These are phyloP conservation scores for Nymphaea colorata DNA, from an alignment of 164 flowering plant genomes.

Conservation along the genomic window DNA sequence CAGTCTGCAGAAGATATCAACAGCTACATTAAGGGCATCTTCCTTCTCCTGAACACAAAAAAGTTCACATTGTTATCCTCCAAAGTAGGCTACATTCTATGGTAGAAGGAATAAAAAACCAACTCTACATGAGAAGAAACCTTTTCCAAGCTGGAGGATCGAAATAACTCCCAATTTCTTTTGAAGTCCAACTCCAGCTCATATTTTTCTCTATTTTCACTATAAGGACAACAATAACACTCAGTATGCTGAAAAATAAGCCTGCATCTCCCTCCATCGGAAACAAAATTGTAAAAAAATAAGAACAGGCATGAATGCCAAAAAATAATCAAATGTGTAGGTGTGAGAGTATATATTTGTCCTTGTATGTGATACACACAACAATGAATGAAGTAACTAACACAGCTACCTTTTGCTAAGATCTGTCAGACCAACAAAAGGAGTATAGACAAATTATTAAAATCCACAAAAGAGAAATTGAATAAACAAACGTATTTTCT, in stretches of 20 bases:
- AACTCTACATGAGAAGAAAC: constrained; percentile 16
- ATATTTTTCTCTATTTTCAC: constrained; percentile 61
- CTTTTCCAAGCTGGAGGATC: constrained; percentile 95
- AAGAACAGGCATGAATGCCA: not conserved
- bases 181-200: constrained; percentile 98
- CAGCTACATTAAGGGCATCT: constrained; percentile 78
- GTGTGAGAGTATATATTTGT: not conserved
- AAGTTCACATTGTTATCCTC: constrained; percentile 13
- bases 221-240: not conserved
- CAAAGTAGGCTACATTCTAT: not conserved
- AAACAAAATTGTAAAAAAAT: not conserved
- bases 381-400: not conserved
- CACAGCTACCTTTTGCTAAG: not conserved
- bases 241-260: not conserved
- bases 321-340: not conserved
- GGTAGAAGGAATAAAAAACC: not conserved
- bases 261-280: not conserved
- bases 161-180: constrained; percentile 96
- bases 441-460: too few species aligned
- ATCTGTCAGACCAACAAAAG: too few species aligned
- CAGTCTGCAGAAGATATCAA: constrained; percentile 95
- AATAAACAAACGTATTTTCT: too few species aligned
- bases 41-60: constrained; percentile 79
- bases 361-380: not conserved
- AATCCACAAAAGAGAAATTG: too few species aligned